A percentile compares a stretch with the other conserved stretches of the same genome.
These are phyloP conservation scores for Aeschynomene evenia DNA, from an alignment of 306 rosid species.

Conservation along the genomic window DNA sequence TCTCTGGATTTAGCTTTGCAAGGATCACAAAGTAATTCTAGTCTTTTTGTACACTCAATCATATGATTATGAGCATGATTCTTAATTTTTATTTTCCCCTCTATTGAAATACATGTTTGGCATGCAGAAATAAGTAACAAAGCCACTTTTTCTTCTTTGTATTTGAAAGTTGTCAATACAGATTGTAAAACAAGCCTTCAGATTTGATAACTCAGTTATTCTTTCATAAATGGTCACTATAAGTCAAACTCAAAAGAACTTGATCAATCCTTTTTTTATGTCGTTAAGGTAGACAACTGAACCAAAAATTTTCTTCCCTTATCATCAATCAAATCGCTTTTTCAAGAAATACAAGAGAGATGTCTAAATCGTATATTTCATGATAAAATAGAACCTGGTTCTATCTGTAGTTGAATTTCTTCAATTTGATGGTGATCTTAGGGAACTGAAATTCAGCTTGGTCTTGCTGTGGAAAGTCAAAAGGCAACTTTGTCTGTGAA, in stretches of 20 bases:
- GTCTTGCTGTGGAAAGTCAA: conserved; percentile 88
- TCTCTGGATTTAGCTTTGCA: background rate
- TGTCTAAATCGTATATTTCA: too few species aligned
- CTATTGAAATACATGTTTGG: background rate
- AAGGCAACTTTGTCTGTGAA: conserved; percentile 80
- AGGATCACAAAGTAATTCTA: background rate
- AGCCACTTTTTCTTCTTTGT: background rate
- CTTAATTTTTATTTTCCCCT: background rate
- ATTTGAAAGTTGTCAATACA: background rate
- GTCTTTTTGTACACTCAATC: background rate
- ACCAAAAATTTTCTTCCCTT: too few species aligned
- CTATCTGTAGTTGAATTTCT: too few species aligned
- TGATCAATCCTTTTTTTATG: too few species aligned
- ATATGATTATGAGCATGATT: background rate
- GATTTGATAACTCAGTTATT: too few species aligned
- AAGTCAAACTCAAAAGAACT: too few species aligned
- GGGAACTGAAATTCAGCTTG: conserved; percentile 98
- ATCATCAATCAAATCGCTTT: too few species aligned
- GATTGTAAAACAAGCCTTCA: conserved; percentile 5
- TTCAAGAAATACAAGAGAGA: too few species aligned
- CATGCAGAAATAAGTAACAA: background rate
- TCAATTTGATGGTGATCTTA: conserved; percentile 36
- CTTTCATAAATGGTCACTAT: too few species aligned
- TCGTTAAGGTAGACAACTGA: too few species aligned
- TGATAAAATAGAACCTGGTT: too few species aligned